Evolutionary conservation across 257 asterid genomes (phyloP).

Genomic region (Penstemon newberryi): DNA sequence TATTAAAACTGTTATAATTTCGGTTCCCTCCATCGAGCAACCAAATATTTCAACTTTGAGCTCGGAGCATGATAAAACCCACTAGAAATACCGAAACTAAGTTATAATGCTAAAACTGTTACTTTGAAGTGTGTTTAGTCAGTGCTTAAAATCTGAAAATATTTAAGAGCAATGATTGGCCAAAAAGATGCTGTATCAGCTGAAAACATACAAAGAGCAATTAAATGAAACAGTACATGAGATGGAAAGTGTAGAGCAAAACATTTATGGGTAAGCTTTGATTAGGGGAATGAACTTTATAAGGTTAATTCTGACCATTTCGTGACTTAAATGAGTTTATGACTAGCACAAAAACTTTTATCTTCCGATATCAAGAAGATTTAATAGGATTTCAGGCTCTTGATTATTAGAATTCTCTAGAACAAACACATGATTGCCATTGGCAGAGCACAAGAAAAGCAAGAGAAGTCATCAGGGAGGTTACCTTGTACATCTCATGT

Average conservation of each 20-base stretch:
- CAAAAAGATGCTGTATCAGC: not conserved
- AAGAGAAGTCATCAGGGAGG: conserved; percentile 19
- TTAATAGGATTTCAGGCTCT: conserved; percentile 7
- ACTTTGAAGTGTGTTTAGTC: not conserved
- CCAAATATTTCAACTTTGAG: no score
- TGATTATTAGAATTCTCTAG: not conserved
- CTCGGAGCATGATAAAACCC: no score
- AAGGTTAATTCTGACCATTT: conserved; percentile 8
- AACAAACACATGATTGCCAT: conserved; percentile 4
- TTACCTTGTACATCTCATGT: conserved; percentile 97
- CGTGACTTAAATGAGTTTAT: not conserved
- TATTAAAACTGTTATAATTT: no score
- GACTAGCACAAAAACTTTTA: not conserved
- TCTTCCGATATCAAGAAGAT: conserved; percentile 3
- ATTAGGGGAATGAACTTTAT: not conserved
- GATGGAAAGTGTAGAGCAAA: not conserved
- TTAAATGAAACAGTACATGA: no score
- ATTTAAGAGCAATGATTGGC: not conserved
- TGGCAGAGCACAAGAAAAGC: not conserved
- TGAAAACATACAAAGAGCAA: not conserved
- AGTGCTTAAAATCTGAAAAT: no score
- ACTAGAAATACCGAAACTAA: not conserved
- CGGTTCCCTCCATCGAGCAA: no score
- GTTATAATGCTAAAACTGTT: not conserved
- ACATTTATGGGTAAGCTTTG: not conserved